phyloP scores from a whole-genome alignment of 345 rosid genomes.

The Gossypium raimondii region DNA sequence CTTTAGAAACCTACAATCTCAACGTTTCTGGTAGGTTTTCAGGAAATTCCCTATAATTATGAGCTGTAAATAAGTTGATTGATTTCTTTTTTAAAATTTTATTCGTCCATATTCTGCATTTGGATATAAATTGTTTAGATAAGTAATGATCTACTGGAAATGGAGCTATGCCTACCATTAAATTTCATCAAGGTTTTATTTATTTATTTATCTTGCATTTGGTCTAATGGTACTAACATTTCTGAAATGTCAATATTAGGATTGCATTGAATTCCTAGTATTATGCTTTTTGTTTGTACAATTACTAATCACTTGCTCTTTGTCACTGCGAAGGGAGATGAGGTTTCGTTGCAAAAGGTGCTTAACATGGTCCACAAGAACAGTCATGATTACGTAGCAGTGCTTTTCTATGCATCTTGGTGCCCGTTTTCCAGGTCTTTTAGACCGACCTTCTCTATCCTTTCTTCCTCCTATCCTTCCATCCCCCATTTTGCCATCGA shows the following conservation, averaged over 20 bases:
- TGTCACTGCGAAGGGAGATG: slow-evolving; percentile 64
- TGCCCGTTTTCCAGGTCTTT: slow-evolving; percentile 88
- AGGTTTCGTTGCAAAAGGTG: slow-evolving; percentile 62
- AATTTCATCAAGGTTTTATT: background rate
- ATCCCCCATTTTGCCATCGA: slow-evolving; percentile 72
- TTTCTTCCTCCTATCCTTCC: slow-evolving; percentile 64
- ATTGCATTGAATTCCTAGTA: background rate
- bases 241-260: background rate
- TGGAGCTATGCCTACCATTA: background rate
- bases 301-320: slow-evolving; percentile 15
- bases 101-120: background rate
- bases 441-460: slow-evolving; percentile 58
- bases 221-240: background rate
- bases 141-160: background rate
- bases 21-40: background rate
- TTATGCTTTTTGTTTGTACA: background rate
- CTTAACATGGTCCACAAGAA: slow-evolving; percentile 61
- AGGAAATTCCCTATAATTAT: background rate
- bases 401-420: slow-evolving; percentile 93
- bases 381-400: slow-evolving; percentile 56
- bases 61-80: background rate
- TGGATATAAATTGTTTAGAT: background rate
- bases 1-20: background rate
- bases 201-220: background rate
- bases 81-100: background rate